Percentiles rank a stretch among this genome's conserved stretches.
phyloP scores from a whole-genome alignment of 768 basidiomycete genomes.

The Dentipellis sp. region DNA sequence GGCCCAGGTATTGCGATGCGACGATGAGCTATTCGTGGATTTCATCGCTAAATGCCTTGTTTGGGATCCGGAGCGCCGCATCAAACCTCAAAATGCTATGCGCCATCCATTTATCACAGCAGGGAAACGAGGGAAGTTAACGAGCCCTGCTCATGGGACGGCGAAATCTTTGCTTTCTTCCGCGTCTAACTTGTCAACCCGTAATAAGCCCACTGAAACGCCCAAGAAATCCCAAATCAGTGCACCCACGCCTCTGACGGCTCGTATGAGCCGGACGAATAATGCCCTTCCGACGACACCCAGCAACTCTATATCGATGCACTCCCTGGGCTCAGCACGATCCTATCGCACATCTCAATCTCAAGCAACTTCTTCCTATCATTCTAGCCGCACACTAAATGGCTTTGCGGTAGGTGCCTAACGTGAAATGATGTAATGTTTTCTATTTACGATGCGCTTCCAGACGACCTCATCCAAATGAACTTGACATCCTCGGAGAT shows the following conservation, averaged over 20 bases:
- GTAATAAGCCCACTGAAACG: conserved; percentile 54
- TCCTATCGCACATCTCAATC: conserved; percentile 63
- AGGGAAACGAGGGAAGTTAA: conserved; percentile 41
- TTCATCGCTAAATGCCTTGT: conserved; percentile 95
- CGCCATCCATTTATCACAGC: conserved; percentile 83
- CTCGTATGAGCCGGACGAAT: conserved; percentile 55
- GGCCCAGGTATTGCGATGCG: conserved; percentile 79
- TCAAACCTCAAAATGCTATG: conserved; percentile 90
- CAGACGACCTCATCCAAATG: conserved; percentile 14
- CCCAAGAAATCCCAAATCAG: conserved; percentile 88
- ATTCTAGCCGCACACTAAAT: conserved; percentile 66
- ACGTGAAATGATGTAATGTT: too few relatives aligned
- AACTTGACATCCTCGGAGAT: conserved; percentile 11
- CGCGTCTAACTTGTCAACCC: conserved; percentile 42
- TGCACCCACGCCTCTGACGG: conserved; percentile 80
- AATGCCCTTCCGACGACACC: conserved; percentile 51
- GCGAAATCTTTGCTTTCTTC: conserved; percentile 52
- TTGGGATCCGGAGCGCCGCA: conserved; percentile 94
- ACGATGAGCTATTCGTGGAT: conserved; percentile 93
- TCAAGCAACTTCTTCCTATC: conserved; percentile 63
- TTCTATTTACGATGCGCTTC: not conserved
- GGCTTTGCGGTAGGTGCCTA: conserved; percentile 43
- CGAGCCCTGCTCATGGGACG: conserved; percentile 32
- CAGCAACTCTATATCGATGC: conserved; percentile 33
- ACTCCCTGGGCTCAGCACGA: conserved; percentile 52